Evolutionary conservation across 2,329 filamentous ascomycete species (phyloP).

Genomic region (Aureobasidium pullulans): DNA sequence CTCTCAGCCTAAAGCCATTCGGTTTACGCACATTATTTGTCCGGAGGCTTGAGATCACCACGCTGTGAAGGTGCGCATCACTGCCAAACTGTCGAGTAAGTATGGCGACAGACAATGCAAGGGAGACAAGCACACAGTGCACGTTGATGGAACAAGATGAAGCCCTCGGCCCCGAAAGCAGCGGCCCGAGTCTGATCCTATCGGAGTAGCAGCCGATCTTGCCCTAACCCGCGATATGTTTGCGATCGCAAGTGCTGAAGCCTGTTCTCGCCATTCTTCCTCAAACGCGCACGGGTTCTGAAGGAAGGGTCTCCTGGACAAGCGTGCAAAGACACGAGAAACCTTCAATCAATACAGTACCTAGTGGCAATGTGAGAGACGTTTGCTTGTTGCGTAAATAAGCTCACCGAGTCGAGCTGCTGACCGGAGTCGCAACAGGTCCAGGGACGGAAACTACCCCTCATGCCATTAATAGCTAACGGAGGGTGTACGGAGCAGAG

Average conservation of each 20-base stretch:
- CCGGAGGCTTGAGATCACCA: background rate
- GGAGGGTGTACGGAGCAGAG: background rate
- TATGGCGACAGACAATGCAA: background rate
- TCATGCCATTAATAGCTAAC: background rate
- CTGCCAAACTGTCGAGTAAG: background rate
- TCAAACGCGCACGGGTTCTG: background rate
- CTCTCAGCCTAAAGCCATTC: constrained; percentile 4
- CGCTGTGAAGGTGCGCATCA: background rate
- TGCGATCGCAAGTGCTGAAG: background rate
- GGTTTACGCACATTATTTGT: background rate
- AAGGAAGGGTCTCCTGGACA: background rate
- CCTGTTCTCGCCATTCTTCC: background rate
- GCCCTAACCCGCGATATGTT: background rate
- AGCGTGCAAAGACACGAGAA: background rate
- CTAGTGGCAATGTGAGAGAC: background rate
- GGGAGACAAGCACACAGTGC: background rate
- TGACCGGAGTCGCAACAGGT: background rate
- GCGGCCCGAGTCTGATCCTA: constrained; percentile 8
- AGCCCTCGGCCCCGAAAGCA: background rate
- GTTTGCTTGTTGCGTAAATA: background rate
- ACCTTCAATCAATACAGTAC: background rate
- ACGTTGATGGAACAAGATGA: background rate
- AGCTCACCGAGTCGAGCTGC: background rate
- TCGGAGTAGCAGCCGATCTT: background rate
- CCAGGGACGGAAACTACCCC: background rate